Base-by-base conservation (phyloP, 805 yeast species). In the Saccharomycopsis babjevae region DNA sequence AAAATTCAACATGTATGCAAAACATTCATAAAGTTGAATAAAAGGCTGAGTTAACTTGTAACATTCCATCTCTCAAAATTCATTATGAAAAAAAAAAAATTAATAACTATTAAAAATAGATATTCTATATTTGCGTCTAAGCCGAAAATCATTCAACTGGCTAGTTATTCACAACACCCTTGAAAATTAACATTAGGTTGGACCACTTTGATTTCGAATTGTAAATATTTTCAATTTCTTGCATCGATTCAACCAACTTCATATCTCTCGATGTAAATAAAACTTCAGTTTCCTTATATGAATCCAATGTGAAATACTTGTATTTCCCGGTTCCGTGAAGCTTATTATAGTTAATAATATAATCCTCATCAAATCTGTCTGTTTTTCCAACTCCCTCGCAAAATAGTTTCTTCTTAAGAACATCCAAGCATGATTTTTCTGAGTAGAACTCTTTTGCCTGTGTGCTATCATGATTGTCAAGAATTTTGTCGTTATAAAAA, bases 161-260 rank as follows among this genome's bases (percentile, higher is more conserved):
- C 38, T 10, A 34, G 10, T 5, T 1, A 3, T 2, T 5, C 22
- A 11, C 22, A 11, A 22, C 6, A 3, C 52, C 32, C 6, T 46
- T 46, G 3, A 46, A 20, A 46, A 46, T 46, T 13, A 46, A 20
- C 11, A 22, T 46, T n/a, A 46, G 22, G 13, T 46, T 46, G 6
- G 16, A 8, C 32, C 15, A 46, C 25, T 46, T 46, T 46, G 52
- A 46, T 46, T 42, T 38, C 4, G 15, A 11, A 42, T 62, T 63
- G 56, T 62, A 62, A n/a, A 61, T 59, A 32, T 63, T 63, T 18
- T 59, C 54, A 28, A 63, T 42, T 39, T 63, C 63, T 22, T 61
- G 64, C 3, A 63, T 34, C 7, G 58, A 36, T 22, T 28, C 36
- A 7, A 62, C 61, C 39, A 38, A n/a, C 11, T 50, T 32, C 28